phyloP scores from a whole-genome alignment of 2,329 filamentous ascomycete species.

The Penicillium sp. region DNA sequence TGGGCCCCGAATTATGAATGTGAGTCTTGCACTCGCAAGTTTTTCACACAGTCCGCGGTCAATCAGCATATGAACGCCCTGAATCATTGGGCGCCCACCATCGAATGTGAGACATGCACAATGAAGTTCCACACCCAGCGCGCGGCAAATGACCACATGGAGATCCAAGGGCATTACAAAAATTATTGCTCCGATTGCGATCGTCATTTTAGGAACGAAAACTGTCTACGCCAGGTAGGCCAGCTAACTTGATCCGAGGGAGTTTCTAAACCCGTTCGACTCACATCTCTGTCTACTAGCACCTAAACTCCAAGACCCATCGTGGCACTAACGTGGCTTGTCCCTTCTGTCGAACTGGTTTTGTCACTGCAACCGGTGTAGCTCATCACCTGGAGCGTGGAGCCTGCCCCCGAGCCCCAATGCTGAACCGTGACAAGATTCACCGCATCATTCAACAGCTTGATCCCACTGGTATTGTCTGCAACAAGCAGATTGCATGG shows the following conservation, averaged over 20 bases:
- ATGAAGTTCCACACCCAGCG: not conserved
- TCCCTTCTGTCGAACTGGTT: slow-evolving; percentile 54
- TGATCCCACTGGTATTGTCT: not conserved
- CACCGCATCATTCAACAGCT: not conserved
- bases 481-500: slow-evolving; percentile 1
- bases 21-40: slow-evolving; percentile 17
- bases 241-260: not conserved
- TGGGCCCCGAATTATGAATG: slow-evolving; percentile 26
- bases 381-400: slow-evolving; percentile 57
- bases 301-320: slow-evolving; percentile 56
- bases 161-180: not conserved
- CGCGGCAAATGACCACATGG: not conserved
- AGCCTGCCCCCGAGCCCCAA: slow-evolving; percentile 15
- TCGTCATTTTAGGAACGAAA: not conserved
- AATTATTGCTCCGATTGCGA: not conserved
- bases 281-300: slow-evolving; percentile 40
- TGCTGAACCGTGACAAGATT: not conserved
- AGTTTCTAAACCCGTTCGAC: not conserved
- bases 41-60: not conserved
- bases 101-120: slow-evolving; percentile 23
- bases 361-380: slow-evolving; percentile 55
- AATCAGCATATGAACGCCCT: not conserved
- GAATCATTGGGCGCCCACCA: slow-evolving; percentile 17
- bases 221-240: slow-evolving; percentile 1
- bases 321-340: slow-evolving; percentile 49